phyloP scores from a whole-genome alignment of 352 stramenopile species.

The Pythium vanterpoolii region DNA sequence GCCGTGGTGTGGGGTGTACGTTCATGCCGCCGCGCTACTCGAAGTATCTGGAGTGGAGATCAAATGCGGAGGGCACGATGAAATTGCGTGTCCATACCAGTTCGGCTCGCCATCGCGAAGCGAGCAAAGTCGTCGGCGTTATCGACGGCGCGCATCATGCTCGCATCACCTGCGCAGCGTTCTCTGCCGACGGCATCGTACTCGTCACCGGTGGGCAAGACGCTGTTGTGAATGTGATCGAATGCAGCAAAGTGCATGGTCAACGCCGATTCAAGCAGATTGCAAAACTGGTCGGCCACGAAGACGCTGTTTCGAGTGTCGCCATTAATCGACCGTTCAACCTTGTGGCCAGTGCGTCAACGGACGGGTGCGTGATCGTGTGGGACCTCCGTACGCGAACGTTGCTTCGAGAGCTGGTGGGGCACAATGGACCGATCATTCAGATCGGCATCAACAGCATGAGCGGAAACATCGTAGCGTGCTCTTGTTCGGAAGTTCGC shows the following conservation, averaged over 20 bases:
- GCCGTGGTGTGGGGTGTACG: conserved; percentile 34
- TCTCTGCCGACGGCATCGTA: conserved; percentile 56
- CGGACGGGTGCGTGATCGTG: conserved; percentile 52
- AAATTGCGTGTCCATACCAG: conserved; percentile 58
- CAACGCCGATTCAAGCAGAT: conserved; percentile 67
- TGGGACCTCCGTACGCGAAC: conserved; percentile 65
- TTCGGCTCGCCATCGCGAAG: conserved; percentile 50
- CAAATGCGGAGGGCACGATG: conserved; percentile 44
- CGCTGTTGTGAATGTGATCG: conserved; percentile 67
- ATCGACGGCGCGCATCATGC: conserved; percentile 65
- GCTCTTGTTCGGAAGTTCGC: conserved; percentile 46
- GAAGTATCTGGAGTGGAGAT: conserved; percentile 72
- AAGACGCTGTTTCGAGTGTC: conserved; percentile 51
- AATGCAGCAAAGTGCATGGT: conserved; percentile 55
- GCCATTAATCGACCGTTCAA: conserved; percentile 78
- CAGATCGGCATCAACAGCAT: conserved; percentile 68
- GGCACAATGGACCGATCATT: conserved; percentile 41
- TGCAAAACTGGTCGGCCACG: conserved; percentile 65
- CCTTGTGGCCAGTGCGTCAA: conserved; percentile 57
- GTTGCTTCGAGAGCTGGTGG: conserved; percentile 58
- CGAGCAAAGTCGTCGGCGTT: conserved; percentile 59
- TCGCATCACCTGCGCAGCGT: conserved; percentile 46
- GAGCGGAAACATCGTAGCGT: conserved; percentile 61
- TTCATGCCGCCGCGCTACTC: conserved; percentile 69
- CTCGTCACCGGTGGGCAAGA: conserved; percentile 68